Percentiles rank a stretch among this genome's conserved stretches.
Conservation (phyloP, 1,139 yeast genomes). For the Kurtzmaniella quercitrusa region DNA sequence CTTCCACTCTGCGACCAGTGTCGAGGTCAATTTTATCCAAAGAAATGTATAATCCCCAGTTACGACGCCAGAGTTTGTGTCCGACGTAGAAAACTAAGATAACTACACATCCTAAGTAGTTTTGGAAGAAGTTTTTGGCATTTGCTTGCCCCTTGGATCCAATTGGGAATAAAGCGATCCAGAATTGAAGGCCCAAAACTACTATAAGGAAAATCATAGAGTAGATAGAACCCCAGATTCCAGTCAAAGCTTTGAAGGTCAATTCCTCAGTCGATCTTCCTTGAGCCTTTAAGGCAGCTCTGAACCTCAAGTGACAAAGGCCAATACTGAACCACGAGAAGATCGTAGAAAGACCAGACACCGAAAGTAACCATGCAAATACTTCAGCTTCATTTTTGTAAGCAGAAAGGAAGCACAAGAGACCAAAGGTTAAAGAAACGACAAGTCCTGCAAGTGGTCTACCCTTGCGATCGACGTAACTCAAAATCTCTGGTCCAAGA, state of each 20-base stretch:
- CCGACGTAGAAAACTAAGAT: constrained; percentile 29
- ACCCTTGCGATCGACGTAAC: constrained; percentile 37
- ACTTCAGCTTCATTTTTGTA: constrained; percentile 32
- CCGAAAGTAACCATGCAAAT: constrained; percentile 40
- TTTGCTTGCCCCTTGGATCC: constrained; percentile 22
- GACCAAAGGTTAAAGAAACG: constrained; percentile 31
- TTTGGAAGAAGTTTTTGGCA: constrained; percentile 33
- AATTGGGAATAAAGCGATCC: constrained; percentile 37
- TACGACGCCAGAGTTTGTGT: constrained; percentile 30
- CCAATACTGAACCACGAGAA: constrained; percentile 41
- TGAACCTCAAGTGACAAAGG: constrained; percentile 34
- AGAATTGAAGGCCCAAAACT: constrained; percentile 33
- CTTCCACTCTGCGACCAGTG: constrained; percentile 29
- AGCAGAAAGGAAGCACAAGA: constrained; percentile 39
- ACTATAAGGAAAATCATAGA: constrained; percentile 27
- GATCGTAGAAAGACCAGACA: constrained; percentile 39
- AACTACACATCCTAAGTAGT: constrained; percentile 34
- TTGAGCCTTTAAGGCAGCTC: constrained; percentile 32
- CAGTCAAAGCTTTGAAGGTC: constrained; percentile 24
- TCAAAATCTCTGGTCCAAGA: constrained; percentile 32
- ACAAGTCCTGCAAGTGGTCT: constrained; percentile 39
- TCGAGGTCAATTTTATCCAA: constrained; percentile 30
- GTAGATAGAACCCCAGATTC: constrained; percentile 33
- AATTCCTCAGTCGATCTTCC: constrained; percentile 22
- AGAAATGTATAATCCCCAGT: constrained; percentile 28